Evolutionary conservation across 2,329 filamentous ascomycete species (phyloP), one percentile per base, ranked within the genome.

Genomic region (Thielaviopsis ethacetica): DNA sequence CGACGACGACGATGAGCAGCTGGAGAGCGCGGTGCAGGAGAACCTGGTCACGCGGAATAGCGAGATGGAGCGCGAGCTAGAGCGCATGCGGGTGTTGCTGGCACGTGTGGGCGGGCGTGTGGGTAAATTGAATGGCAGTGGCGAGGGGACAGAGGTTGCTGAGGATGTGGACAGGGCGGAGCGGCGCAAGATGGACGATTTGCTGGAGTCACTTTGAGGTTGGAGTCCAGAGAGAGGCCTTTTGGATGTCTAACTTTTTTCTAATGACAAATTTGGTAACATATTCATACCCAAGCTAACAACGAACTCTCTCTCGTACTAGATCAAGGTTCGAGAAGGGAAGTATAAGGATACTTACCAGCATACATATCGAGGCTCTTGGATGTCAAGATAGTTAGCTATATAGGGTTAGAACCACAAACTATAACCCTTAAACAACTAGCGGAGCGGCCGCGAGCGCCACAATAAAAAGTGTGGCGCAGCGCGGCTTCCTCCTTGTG

Each of bases 1-100:
- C 10, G 60, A 57, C 5, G 58, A 56, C 12, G 38, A 51, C 3
- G 58, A 57, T 21, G 65, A 59, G n/a, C 65, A 66, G 3, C 38
- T 69, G 65, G 63, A 70, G 63, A 62, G 69, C 63, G 64, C 70
- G 7, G 71, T 85, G 6, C 85, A 89, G 67, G 77, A 80, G 60
- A 88, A 87, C 66, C 68, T 89, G 3, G 75, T 85, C 1, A 83
- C 81, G 56, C 77, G 79, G 34, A 79, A 84, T 66, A 81, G 83
- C 1, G 77, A 82, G 54, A 68, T 89, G 10, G 84, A 84, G 66
- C 72, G 72, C 57, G 85, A 88, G 69, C 71, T 89, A 58, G 79
- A 83, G 67, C 78, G 76, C 62, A 86, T 84, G 77, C 77, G 82
- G 38, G 73, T 83, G 63, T 69, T 89, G 62, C 73, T 85, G 58